Conservation (phyloP, 345 rosid genomes). For the Atalantia buxifolia region DNA sequence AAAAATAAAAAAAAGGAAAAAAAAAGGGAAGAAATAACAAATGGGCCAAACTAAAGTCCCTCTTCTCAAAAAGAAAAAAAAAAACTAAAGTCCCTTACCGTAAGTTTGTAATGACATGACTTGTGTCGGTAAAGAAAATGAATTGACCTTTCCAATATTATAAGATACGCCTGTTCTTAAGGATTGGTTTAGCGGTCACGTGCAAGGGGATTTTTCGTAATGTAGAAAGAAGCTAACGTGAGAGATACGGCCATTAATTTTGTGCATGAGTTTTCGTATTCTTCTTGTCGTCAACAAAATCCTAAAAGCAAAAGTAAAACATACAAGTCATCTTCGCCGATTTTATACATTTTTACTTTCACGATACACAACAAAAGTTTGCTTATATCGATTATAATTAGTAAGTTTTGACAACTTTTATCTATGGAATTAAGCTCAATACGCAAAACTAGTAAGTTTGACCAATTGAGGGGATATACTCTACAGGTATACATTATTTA, state of each 20-base stretch:
- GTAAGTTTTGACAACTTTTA: not conserved
- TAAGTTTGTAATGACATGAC: not conserved
- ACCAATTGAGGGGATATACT: not conserved
- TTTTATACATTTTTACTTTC: not conserved
- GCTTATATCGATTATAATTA: not conserved
- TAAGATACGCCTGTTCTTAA: not conserved
- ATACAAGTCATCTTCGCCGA: not conserved
- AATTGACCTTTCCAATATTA: not conserved
- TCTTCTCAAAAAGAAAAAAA: no score
- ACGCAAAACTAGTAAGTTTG: not conserved
- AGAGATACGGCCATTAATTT: not conserved
- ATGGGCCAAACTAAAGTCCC: not conserved
- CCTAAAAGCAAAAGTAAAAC: not conserved
- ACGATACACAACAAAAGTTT: not conserved
- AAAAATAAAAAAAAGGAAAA: no score
- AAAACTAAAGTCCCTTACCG: not conserved
- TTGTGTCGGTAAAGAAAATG: not conserved
- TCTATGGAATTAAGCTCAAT: not conserved
- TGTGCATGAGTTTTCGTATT: not conserved
- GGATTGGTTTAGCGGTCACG: not conserved
- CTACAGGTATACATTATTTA: not conserved
- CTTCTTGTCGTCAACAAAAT: slow-evolving; percentile 8
- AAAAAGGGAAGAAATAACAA: not conserved
- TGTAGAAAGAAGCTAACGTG: not conserved
- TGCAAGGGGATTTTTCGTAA: not conserved